phyloP scores from a whole-genome alignment of 768 basidiomycete genomes.

The Leccinum subgranulosum region DNA sequence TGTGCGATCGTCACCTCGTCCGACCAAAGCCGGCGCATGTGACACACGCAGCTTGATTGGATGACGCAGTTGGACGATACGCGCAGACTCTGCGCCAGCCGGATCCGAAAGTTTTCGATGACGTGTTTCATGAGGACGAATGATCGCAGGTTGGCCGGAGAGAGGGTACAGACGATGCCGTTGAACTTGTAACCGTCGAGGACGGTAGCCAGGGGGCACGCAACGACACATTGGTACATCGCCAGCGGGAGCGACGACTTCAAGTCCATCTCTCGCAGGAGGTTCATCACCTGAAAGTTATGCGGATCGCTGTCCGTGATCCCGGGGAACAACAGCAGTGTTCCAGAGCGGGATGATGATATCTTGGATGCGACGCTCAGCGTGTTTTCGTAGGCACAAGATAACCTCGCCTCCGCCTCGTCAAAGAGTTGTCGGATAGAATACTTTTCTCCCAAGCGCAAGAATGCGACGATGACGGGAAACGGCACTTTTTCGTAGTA shows the following conservation, averaged over 20 bases:
- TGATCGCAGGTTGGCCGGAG: conserved; percentile 4
- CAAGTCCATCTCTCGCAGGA: conserved; percentile 8
- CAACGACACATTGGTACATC: conserved; percentile 8
- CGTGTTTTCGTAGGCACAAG: neutral
- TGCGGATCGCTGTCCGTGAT: conserved; percentile 8
- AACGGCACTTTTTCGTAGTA: conserved; percentile 7
- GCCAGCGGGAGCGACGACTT: conserved; percentile 4
- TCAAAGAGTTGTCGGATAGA: conserved; percentile 7
- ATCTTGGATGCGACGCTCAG: neutral
- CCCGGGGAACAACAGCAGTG: neutral
- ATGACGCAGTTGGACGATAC: conserved; percentile 4
- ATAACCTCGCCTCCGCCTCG: conserved; percentile 10
- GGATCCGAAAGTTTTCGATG: neutral
- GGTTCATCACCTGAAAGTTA: conserved; percentile 20
- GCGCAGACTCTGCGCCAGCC: neutral
- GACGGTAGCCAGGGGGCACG: conserved; percentile 6
- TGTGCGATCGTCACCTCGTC: neutral
- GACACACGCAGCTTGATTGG: neutral
- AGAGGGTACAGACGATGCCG: neutral
- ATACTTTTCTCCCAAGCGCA: conserved; percentile 26
- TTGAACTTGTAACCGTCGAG: conserved; percentile 11
- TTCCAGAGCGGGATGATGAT: neutral
- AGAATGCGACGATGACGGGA: conserved; percentile 5
- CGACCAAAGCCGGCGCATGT: conserved; percentile 6
- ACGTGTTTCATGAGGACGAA: conserved; percentile 8